Evolutionary conservation across 129 eudicot genomes (phyloP).

Genomic region (Escallonia rubra): DNA sequence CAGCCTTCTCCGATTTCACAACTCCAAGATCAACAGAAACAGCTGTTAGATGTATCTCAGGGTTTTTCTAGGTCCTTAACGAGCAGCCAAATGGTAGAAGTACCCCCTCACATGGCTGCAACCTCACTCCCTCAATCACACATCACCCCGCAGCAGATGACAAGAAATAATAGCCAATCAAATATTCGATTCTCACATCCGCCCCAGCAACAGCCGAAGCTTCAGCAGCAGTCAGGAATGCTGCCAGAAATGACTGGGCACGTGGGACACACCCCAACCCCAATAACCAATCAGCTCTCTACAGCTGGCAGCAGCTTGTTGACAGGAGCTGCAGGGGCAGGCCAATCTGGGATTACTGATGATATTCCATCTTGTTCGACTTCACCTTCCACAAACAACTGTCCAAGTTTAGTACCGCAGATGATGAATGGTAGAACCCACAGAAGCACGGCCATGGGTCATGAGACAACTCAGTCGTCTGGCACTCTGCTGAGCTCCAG

Average conservation of each 20-base stretch:
- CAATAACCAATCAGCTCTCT: slow-evolving; percentile 47
- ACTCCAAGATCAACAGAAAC: slow-evolving; percentile 58
- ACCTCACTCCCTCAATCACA: slow-evolving; percentile 46
- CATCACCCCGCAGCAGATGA: slow-evolving; percentile 34
- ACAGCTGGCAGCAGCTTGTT: slow-evolving; percentile 49
- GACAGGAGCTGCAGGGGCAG: slow-evolving; percentile 53
- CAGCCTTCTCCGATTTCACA: slow-evolving; percentile 35
- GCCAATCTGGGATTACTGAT: slow-evolving; percentile 69
- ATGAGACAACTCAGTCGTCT: slow-evolving; percentile 52
- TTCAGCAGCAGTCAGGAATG: slow-evolving; percentile 41
- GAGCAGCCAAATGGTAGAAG: slow-evolving; percentile 47
- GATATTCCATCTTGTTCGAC: slow-evolving; percentile 94
- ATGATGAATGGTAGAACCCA: slow-evolving; percentile 43
- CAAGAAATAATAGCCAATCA: slow-evolving; percentile 41
- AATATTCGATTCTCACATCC: slow-evolving; percentile 54
- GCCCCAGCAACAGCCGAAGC: slow-evolving; percentile 47
- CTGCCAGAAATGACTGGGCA: slow-evolving; percentile 43
- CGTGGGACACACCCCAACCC: slow-evolving; percentile 23
- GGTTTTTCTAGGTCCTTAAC: slow-evolving; percentile 53
- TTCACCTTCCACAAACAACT: slow-evolving; percentile 82
- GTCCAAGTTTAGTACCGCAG: slow-evolving; percentile 38
- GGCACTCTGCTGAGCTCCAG: slow-evolving; percentile 35
- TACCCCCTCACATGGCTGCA: slow-evolving; percentile 31
- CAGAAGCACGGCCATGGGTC: slow-evolving; percentile 27
- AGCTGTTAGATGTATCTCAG: slow-evolving; percentile 32